Evolutionary conservation across 768 basidiomycete species (phyloP).

Genomic region (Baorangia bicolor): DNA sequence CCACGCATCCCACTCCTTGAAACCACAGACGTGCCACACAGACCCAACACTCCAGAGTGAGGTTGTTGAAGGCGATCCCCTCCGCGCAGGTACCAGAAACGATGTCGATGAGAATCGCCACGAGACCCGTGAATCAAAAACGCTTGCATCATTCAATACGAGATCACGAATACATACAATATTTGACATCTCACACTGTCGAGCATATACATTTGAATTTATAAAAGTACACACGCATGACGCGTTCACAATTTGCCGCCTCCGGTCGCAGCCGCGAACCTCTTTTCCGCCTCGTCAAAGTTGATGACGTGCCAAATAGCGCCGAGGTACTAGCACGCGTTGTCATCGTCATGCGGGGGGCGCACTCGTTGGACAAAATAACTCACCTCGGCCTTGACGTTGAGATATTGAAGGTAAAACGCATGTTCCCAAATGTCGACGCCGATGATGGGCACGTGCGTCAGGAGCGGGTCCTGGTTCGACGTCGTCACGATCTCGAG

Average conservation of each 20-base stretch:
- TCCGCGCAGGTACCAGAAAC: not conserved
- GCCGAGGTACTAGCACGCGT: slow-evolving; percentile 56
- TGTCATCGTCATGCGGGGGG: not conserved
- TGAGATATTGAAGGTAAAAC: slow-evolving; percentile 95
- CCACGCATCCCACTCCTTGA: slow-evolving; percentile 16
- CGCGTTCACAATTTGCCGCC: slow-evolving; percentile 36
- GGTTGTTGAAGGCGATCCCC: too few species aligned
- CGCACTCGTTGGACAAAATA: too few species aligned
- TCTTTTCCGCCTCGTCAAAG: slow-evolving; percentile 71
- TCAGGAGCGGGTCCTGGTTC: slow-evolving; percentile 92
- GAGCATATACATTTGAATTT: not conserved
- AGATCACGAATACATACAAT: too few species aligned
- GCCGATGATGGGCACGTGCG: slow-evolving; percentile 79
- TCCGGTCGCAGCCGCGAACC: slow-evolving; percentile 47
- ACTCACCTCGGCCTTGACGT: slow-evolving; percentile 90
- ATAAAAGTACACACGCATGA: not conserved
- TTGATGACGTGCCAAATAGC: slow-evolving; percentile 75
- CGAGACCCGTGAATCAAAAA: too few species aligned
- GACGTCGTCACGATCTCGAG: slow-evolving; percentile 90
- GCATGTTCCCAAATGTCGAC: slow-evolving; percentile 97
- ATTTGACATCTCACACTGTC: too few species aligned
- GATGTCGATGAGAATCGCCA: too few species aligned
- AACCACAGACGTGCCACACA: not conserved
- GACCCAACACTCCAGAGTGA: not conserved
- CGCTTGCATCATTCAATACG: too few species aligned